Conservation (phyloP, 1,284 basidiomycete species). For the Takashimella koratensis region DNA sequence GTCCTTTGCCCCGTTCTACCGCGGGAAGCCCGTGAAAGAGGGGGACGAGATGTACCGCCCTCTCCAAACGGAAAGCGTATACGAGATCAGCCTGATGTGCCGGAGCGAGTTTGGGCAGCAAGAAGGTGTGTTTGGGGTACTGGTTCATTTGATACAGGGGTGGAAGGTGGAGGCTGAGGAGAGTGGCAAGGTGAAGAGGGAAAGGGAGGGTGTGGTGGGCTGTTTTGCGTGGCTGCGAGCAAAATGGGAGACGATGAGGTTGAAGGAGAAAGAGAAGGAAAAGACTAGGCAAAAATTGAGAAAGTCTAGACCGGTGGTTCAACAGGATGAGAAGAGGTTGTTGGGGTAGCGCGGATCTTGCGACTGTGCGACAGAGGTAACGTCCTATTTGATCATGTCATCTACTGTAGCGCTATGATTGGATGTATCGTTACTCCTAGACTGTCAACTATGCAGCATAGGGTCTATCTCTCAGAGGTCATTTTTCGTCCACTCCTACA, state of each 20-base stretch:
- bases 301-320: neutral
- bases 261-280: conserved; percentile 14
- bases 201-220: neutral
- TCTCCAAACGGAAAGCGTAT: conserved; percentile 33
- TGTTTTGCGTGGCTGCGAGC: conserved; percentile 7
- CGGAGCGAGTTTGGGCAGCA: conserved; percentile 48
- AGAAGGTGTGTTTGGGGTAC: conserved; percentile 43
- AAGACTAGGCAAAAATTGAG: neutral
- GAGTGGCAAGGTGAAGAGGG: conserved; percentile 2
- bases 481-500: neutral
- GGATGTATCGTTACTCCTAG: too few relatives aligned
- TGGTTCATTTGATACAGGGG: conserved; percentile 28
- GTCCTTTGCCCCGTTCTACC: conserved; percentile 50
- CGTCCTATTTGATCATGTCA: too few relatives aligned
- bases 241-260: conserved; percentile 3
- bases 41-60: conserved; percentile 31
- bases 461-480: too few relatives aligned
- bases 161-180: conserved; percentile 7
- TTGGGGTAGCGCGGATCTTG: too few relatives aligned
- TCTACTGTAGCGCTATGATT: too few relatives aligned
- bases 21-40: conserved; percentile 45
- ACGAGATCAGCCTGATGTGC: conserved; percentile 48
- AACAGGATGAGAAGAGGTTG: neutral
- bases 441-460: too few relatives aligned
- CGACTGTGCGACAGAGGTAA: too few relatives aligned